Percentiles rank a stretch among this genome's conserved stretches.
These are phyloP conservation scores for Eucalyptus sideroxylon DNA, from an alignment of 345 rosid genomes.

Conservation along the genomic window DNA sequence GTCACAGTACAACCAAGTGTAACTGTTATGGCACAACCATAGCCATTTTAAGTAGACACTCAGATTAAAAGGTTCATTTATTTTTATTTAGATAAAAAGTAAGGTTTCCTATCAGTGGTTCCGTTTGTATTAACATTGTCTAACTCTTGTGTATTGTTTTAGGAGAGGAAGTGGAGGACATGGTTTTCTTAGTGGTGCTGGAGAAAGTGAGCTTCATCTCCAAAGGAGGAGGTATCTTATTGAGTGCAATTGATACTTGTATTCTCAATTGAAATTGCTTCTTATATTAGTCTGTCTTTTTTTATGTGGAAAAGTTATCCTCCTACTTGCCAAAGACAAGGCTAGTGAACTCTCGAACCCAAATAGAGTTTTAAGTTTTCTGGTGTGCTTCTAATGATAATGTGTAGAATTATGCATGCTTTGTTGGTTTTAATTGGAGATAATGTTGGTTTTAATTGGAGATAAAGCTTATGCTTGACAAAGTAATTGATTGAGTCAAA, in stretches of 20 bases:
- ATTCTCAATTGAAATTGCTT: background rate
- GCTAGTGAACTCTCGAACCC: background rate
- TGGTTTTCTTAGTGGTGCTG: conserved; percentile 94
- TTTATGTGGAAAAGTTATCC: background rate
- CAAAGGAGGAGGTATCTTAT: conserved; percentile 67
- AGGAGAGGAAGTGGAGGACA: conserved; percentile 96
- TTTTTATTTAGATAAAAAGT: background rate
- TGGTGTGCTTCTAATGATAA: background rate
- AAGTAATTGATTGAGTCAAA: background rate
- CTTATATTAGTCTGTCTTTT: background rate
- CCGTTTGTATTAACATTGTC: background rate
- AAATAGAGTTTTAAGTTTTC: background rate
- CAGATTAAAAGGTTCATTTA: background rate
- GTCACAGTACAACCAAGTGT: background rate
- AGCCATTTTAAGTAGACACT: background rate
- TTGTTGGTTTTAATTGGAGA: background rate
- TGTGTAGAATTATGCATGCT: background rate
- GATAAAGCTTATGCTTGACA: background rate
- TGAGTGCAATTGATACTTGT: background rate
- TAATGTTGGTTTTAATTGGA: background rate
- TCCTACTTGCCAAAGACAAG: background rate
- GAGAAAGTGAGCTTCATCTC: conserved; percentile 98
- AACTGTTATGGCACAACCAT: background rate
- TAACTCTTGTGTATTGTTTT: conserved; percentile 4
- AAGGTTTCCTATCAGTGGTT: background rate